phyloP scores from a whole-genome alignment of 441 rosid species.

The Croton setiger region DNA sequence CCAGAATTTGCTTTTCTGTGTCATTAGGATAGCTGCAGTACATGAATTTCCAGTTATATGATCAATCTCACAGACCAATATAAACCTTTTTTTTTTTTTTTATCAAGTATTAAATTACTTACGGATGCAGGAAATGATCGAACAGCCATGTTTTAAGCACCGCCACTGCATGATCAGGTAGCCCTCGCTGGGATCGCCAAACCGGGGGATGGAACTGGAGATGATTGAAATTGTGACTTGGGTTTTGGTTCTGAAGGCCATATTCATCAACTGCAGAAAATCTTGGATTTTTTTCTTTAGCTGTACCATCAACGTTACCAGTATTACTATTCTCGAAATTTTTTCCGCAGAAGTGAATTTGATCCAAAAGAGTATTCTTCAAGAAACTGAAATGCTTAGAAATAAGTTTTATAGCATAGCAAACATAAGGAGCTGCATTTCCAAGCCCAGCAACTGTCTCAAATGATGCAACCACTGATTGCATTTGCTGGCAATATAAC shows the following conservation, averaged over 20 bases:
- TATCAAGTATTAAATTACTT: slow-evolving; percentile 18
- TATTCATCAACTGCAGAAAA: slow-evolving; percentile 10
- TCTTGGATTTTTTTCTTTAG: slow-evolving; percentile 15
- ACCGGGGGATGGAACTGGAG: slow-evolving; percentile 39
- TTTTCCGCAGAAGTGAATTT: slow-evolving; percentile 29
- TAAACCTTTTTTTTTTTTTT: background rate
- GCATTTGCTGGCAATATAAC: slow-evolving; percentile 45
- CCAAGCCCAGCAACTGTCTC: slow-evolving; percentile 47
- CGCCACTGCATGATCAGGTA: slow-evolving; percentile 58
- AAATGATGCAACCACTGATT: slow-evolving; percentile 44
- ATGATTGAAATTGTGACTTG: slow-evolving; percentile 18
- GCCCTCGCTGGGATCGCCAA: slow-evolving; percentile 66
- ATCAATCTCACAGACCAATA: background rate
- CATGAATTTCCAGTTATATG: slow-evolving; percentile 2
- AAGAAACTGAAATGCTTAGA: slow-evolving; percentile 34
- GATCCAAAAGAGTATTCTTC: slow-evolving; percentile 40
- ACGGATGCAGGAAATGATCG: slow-evolving; percentile 71
- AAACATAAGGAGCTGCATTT: slow-evolving; percentile 46
- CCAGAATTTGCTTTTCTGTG: slow-evolving; percentile 53
- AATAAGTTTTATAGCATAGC: slow-evolving; percentile 33
- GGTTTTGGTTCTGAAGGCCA: slow-evolving; percentile 23
- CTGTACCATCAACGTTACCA: background rate
- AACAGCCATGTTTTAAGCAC: slow-evolving; percentile 58
- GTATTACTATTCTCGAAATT: background rate
- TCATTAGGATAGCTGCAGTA: slow-evolving; percentile 54